Percentiles rank a stretch among this genome's conserved stretches.
These are phyloP conservation scores for Candida insectalens DNA, from an alignment of 805 yeast genomes.

Conservation along the genomic window DNA sequence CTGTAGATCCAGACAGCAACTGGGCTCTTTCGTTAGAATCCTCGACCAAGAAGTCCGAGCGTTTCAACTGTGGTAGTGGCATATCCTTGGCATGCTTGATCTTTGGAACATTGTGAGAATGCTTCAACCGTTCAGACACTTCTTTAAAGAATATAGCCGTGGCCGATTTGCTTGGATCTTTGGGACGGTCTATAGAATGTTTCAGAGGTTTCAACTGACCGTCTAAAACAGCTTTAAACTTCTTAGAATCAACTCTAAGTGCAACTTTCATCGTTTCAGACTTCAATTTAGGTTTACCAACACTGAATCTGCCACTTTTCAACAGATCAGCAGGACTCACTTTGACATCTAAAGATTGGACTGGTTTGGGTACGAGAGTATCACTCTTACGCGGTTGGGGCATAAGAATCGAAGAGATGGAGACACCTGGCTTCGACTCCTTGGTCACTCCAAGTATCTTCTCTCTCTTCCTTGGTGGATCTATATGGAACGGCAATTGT, in stretches of 20 bases:
- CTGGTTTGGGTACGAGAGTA: no score
- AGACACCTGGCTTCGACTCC: no score
- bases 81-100: conserved; percentile 21
- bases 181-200: conserved; percentile 1
- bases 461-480: background rate
- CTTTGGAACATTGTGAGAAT: conserved; percentile 23
- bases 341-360: background rate
- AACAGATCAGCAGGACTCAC: conserved; percentile 3
- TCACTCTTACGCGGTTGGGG: no score
- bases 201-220: conserved; percentile 1
- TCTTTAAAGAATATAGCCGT: conserved; percentile 24
- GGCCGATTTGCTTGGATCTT: conserved; percentile 5
- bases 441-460: no score
- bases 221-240: conserved; percentile 2
- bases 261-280: conserved; percentile 8
- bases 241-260: conserved; percentile 8
- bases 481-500: background rate
- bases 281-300: conserved; percentile 6
- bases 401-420: no score
- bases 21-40: conserved; percentile 5
- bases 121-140: no score
- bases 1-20: background rate
- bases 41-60: conserved; percentile 26
- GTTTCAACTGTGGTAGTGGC: conserved; percentile 22
- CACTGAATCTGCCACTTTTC: conserved; percentile 10